These are phyloP conservation scores for fission yeast (Schizosaccharomyces pombe) DNA, from an alignment of 805 yeast species.

Conservation along the genomic window DNA sequence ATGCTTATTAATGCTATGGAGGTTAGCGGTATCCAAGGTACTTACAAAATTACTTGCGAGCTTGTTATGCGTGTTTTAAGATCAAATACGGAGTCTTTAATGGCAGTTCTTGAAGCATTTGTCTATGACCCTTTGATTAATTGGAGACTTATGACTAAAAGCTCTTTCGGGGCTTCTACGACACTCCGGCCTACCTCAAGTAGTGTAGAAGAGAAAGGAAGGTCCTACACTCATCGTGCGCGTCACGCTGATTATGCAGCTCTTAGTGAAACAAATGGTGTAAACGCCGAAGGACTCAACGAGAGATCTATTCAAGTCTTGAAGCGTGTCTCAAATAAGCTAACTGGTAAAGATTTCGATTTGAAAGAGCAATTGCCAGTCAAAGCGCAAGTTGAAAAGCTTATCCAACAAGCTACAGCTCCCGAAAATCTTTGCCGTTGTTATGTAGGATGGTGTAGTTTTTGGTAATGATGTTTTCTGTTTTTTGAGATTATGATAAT, in stretches of 20 bases:
- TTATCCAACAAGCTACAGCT: slow-evolving; percentile 88
- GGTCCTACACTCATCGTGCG: neutral
- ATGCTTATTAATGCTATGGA: slow-evolving; percentile 98
- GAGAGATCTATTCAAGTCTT: slow-evolving; percentile 80
- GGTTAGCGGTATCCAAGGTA: slow-evolving; percentile 94
- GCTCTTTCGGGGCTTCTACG: neutral
- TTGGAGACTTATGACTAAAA: slow-evolving; percentile 55
- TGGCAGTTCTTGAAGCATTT: slow-evolving; percentile 95
- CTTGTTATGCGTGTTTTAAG: slow-evolving; percentile 87
- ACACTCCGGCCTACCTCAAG: neutral
- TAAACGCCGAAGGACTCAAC: slow-evolving; percentile 44
- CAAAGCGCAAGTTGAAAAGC: slow-evolving; percentile 73
- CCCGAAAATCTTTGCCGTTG: slow-evolving; percentile 92
- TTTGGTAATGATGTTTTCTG: slow-evolving; percentile 38
- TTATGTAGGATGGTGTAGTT: slow-evolving; percentile 97
- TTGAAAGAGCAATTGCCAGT: slow-evolving; percentile 47
- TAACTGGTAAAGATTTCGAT: slow-evolving; percentile 80
- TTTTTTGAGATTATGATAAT: neutral
- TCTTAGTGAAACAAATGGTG: slow-evolving; percentile 30
- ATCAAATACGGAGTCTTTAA: slow-evolving; percentile 79
- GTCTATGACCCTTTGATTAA: slow-evolving; percentile 95
- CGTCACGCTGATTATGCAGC: slow-evolving; percentile 31
- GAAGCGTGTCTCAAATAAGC: slow-evolving; percentile 71
- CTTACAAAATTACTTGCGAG: slow-evolving; percentile 86
- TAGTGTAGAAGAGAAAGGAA: slow-evolving; percentile 1